A percentile compares a stretch with the other conserved stretches of the same genome.
Evolutionary conservation across 2,329 filamentous ascomycete species (phyloP).

Genomic region (Fusarium sp.): DNA sequence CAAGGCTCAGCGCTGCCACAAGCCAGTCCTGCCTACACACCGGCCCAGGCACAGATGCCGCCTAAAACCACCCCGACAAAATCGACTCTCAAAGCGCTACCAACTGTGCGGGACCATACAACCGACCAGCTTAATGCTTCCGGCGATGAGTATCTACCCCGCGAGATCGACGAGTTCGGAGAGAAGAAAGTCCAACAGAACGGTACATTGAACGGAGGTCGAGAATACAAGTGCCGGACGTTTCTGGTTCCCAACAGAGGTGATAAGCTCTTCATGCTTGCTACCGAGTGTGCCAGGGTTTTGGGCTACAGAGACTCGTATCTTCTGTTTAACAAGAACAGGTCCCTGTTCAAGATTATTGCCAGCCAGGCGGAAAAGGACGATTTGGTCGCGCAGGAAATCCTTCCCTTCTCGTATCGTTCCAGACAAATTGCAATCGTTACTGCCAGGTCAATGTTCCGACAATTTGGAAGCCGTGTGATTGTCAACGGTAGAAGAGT

Average conservation of each 20-base stretch:
- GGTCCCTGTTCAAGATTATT: constrained; percentile 97
- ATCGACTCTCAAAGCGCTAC: constrained; percentile 89
- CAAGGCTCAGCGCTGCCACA: constrained; percentile 62
- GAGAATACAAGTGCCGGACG: constrained; percentile 92
- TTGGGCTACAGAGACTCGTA: constrained; percentile 98
- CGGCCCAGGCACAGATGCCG: constrained; percentile 64
- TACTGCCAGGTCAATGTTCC: constrained; percentile 97
- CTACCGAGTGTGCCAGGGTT: constrained; percentile 95
- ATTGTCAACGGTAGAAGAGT: constrained; percentile 91
- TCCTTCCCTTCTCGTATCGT: constrained; percentile 95
- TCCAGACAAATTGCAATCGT: constrained; percentile 99
- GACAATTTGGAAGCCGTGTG: constrained; percentile 95
- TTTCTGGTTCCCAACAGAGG: constrained; percentile 92
- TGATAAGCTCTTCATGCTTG: constrained; percentile 97
- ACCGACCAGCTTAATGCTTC: constrained; percentile 92
- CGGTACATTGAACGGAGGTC: constrained; percentile 82
- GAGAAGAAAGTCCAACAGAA: constrained; percentile 92
- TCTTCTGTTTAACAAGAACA: constrained; percentile 97
- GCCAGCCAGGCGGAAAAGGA: constrained; percentile 96
- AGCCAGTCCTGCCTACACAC: constrained; percentile 54
- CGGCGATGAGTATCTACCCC: constrained; percentile 93
- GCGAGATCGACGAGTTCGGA: constrained; percentile 91
- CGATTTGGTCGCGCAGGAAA: constrained; percentile 93
- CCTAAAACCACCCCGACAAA: constrained; percentile 86
- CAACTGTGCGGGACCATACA: constrained; percentile 95